Base-by-base conservation (phyloP, 2,329 filamentous ascomycete species). In the Dactylella cylindrospora region DNA sequence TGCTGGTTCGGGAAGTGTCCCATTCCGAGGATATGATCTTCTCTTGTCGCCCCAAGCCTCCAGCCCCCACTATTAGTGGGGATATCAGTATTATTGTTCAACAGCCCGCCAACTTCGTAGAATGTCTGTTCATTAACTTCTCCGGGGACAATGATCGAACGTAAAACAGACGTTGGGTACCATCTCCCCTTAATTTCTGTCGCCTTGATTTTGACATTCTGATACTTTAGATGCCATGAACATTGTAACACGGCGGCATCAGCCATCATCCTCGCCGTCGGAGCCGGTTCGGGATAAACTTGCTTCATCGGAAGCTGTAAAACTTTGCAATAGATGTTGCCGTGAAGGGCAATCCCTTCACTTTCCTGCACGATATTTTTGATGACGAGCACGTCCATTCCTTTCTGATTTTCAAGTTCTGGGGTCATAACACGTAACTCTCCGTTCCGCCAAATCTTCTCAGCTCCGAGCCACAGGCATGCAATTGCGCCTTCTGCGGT, bases 131-230 rank as follows among this genome's bases (percentile, higher is more conserved):
- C 57, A 13, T 43, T 49, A 12, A 49, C 49, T 32, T 45, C 57
- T 19, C 49, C 31, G 15, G 57, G 57, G 43, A 54, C 50, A 38
- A 62, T 62, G 25, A 62, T 49, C 3, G 57, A 38, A 15, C 49
- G 41, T 25, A 62, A 38, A 4, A 50, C 35, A 12, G 57, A 62
- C 6, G 57, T 43, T 17, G 57, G 57, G 44, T 62, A 62, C 57
- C 57, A 62, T 31, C 57, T 49, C 22, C 57, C 57, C 38, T 62
- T 62, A 38, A 54, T 62, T 26, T 62, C 57, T 44, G 50, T 62
- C 35, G 49, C 57, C 25, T 45, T 62, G 31, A 62, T 62, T 22
- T 62, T 49, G 10, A 62, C 49, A 29, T 62, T 62, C 45, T 54
- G 57, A 32, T 62, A 62, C 35, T 62, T 62, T 25, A 54, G 36